Conservation (phyloP, 192 early-diverging fungal genomes). For the Chytriomyces sp. region DNA sequence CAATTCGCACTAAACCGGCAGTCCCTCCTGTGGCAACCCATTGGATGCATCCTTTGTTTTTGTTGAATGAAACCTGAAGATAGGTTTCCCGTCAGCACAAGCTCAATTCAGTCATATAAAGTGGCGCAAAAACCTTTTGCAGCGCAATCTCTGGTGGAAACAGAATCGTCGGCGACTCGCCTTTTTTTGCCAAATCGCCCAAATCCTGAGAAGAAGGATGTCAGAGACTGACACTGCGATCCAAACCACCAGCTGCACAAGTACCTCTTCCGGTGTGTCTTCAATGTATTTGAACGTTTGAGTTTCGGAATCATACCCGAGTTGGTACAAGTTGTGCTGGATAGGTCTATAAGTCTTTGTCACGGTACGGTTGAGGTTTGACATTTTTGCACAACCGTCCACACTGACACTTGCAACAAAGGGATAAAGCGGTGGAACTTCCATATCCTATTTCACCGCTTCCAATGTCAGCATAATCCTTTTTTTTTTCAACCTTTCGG, state of each 20-base stretch:
- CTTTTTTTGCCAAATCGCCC: constrained; percentile 28
- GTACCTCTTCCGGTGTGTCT: constrained; percentile 32
- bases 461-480: neutral
- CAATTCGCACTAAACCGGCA: constrained; percentile 26
- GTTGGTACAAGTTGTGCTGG: constrained; percentile 36
- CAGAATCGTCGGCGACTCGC: constrained; percentile 33
- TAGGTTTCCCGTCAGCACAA: neutral
- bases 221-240: neutral
- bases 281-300: constrained; percentile 37
- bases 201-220: constrained; percentile 11
- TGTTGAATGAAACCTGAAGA: constrained; percentile 7
- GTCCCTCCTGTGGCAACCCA: constrained; percentile 31
- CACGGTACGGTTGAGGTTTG: constrained; percentile 35
- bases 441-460: constrained; percentile 30
- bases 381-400: constrained; percentile 45
- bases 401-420: constrained; percentile 43
- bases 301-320: constrained; percentile 30
- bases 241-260: neutral
- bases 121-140: constrained; percentile 38
- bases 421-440: constrained; percentile 33
- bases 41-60: neutral
- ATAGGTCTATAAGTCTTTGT: constrained; percentile 27
- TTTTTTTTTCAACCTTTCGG: neutral
- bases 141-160: constrained; percentile 45
- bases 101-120: neutral